phyloP scores from a whole-genome alignment of 768 basidiomycete genomes.

The Neoboletus magnificus region DNA sequence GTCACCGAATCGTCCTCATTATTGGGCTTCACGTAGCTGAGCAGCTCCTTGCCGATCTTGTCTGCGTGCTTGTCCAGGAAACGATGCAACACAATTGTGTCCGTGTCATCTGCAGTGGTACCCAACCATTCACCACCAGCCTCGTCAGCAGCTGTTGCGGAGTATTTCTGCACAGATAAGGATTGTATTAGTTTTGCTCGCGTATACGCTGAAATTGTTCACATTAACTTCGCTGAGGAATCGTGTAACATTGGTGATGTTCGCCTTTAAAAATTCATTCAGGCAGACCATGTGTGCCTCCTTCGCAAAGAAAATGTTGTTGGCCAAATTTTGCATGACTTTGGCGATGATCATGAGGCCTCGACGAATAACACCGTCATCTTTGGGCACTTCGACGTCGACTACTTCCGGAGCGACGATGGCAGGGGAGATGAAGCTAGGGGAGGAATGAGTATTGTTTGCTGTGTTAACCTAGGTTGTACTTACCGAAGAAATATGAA shows the following conservation, averaged over 20 bases:
- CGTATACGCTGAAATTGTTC: slow-evolving; percentile 15
- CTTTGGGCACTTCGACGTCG: slow-evolving; percentile 75
- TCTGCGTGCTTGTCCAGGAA: slow-evolving; percentile 84
- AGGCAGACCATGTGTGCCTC: slow-evolving; percentile 81
- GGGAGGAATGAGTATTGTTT: slow-evolving; percentile 2
- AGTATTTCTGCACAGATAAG: slow-evolving; percentile 39
- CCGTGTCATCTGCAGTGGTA: slow-evolving; percentile 79
- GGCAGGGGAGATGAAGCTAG: slow-evolving; percentile 87
- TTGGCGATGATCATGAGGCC: slow-evolving; percentile 87
- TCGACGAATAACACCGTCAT: slow-evolving; percentile 58
- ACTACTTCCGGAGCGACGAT: slow-evolving; percentile 83
- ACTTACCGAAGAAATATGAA: slow-evolving; percentile 85
- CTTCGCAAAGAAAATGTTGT: slow-evolving; percentile 91
- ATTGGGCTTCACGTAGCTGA: slow-evolving; percentile 64
- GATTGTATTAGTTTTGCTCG: background rate
- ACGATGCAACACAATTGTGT: slow-evolving; percentile 77
- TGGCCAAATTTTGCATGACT: slow-evolving; percentile 89
- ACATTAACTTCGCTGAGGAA: slow-evolving; percentile 78
- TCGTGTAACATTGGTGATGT: slow-evolving; percentile 69
- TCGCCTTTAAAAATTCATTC: slow-evolving; percentile 69
- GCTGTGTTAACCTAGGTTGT: background rate
- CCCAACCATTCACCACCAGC: slow-evolving; percentile 70
- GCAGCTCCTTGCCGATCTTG: slow-evolving; percentile 82
- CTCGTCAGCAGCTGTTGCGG: slow-evolving; percentile 47
- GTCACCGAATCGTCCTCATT: slow-evolving; percentile 52